Base-by-base conservation (phyloP, 2,329 filamentous ascomycete genomes). In the Neonectria hederae region DNA sequence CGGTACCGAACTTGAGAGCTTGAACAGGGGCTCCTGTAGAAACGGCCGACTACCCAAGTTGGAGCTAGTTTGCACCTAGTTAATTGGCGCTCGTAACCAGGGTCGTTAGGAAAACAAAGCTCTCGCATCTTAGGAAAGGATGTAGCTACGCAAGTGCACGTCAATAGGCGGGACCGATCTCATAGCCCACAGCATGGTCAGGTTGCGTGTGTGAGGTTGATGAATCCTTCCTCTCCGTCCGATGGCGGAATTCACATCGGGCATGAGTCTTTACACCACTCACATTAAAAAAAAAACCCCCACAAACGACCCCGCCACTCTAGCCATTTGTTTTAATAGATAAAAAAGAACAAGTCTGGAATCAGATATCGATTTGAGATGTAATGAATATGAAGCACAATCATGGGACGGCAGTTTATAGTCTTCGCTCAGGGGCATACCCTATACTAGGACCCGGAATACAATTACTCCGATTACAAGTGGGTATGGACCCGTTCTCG, bases 371-470 rank as follows among this genome's bases (percentile, higher is more conserved):
- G 21, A 26, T 7, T 14, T 24, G 2, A 42, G 38, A 21, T 9
- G 7, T 11, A 40, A 40, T 19, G 35, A 7, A 42, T 42, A 19
- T 14, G 7, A 38, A 38, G 35, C 14, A 38, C 8, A 42, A 19
- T 42, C 38, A 42, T 11, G 1, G 38, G n/a, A 19, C 4, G 6
- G 38, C 7, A 21, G 38, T 11, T 10, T n/a, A 4, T 7, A 40
- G 5, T 26, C 24, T 17, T 10, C 24, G 14, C 24, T 4, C 38
- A 26, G 10, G 9, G 10, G 3, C 51, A 28, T 67, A 70, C 64
- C 64, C 64, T 66, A 54, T 3, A 59, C 30, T 17, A 5, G 4
- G n/a, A 9, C 2, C 8, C 62, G 70, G 71, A 57, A 9, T 26
- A 69, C 7, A 30, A 43, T 58, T 65, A n/a, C 14, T 43, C 59